Base-by-base conservation (phyloP, 176 grass and related monocot genomes). In the Triticum monococcum region DNA sequence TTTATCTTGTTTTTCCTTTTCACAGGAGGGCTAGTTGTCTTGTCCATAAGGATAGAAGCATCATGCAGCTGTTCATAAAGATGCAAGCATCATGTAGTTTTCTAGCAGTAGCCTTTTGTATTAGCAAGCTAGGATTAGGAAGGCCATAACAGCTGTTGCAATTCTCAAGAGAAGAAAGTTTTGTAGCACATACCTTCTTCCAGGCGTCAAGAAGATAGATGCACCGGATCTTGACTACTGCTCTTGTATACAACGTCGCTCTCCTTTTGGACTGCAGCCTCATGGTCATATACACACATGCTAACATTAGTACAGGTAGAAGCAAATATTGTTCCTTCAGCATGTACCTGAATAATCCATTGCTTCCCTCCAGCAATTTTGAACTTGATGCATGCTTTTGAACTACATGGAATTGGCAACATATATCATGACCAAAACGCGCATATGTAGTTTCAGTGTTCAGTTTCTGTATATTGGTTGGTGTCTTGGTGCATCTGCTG, bases 1-100 rank as follows among this genome's bases (percentile, higher is more conserved):
- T 9, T 54, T 18, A 54, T 54, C 50, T 54, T 59, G 54, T 59
- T 59, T 22, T 9, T 59, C 17, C 0, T 22, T 57, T 59, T 59
- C 54, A 59, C 54, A 59, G 54, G 54, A 38, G 9, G 20, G 30
- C 20, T 76, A 64, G n/a, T 1, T 68, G 50, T 36, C 37, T 2
- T 88, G 69, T 88, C 84, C 77, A 81, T 63, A 91, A 69, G 75
- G 89, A 87, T 84, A 62, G 26, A 69, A 72, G 77, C 33, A 52
- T 75, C 72, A 30, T 1, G 72, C 46, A 75, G 72, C 0, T 88
- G 81, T 88, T 85, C 77, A 85, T 81, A 91, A 62, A 68, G 85
- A 87, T 76, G 36, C 48, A 80, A 71, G 69, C 33, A 68, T 78
- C 25, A 18, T 48, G 73, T 91, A 84, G 75, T 68, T 84, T 66